phyloP scores from a whole-genome alignment of 768 basidiomycete species.

The Mycena crocata region DNA sequence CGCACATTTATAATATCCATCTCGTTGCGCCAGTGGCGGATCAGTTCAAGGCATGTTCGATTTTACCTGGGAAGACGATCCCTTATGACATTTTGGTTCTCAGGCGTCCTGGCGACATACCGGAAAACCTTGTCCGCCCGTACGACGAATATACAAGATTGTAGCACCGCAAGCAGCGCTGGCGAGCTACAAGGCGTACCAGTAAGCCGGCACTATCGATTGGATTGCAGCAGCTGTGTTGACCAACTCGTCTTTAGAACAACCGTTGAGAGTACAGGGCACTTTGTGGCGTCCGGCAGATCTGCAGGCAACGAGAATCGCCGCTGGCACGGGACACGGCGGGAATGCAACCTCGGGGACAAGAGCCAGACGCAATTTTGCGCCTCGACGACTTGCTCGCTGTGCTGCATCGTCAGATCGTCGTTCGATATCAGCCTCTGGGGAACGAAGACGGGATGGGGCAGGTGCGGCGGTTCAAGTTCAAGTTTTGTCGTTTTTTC shows the following conservation, averaged over 20 bases:
- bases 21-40: constrained; percentile 62
- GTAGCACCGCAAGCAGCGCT: constrained; percentile 60
- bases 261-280: constrained; percentile 68
- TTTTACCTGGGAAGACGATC: too few species aligned
- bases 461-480: constrained; percentile 61
- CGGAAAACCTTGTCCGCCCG: constrained; percentile 65
- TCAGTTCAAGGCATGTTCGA: constrained; percentile 62
- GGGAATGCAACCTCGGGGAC: constrained; percentile 74
- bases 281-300: constrained; percentile 64
- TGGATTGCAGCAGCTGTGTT: neutral
- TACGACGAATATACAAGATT: constrained; percentile 75
- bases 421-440: constrained; percentile 73
- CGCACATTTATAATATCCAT: too few species aligned
- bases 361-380: constrained; percentile 68
- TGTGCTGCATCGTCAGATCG: constrained; percentile 72
- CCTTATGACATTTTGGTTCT: neutral
- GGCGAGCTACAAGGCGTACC: constrained; percentile 70
- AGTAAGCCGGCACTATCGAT: constrained; percentile 49
- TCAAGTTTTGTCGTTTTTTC: neutral
- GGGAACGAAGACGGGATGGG: constrained; percentile 80
- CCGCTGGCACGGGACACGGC: constrained; percentile 79
- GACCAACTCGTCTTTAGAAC: constrained; percentile 47
- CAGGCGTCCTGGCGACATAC: constrained; percentile 71
- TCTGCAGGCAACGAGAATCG: constrained; percentile 79
- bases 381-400: constrained; percentile 65